Base-by-base conservation (phyloP, 179 eudicot genomes). In the Camellia oleifera region DNA sequence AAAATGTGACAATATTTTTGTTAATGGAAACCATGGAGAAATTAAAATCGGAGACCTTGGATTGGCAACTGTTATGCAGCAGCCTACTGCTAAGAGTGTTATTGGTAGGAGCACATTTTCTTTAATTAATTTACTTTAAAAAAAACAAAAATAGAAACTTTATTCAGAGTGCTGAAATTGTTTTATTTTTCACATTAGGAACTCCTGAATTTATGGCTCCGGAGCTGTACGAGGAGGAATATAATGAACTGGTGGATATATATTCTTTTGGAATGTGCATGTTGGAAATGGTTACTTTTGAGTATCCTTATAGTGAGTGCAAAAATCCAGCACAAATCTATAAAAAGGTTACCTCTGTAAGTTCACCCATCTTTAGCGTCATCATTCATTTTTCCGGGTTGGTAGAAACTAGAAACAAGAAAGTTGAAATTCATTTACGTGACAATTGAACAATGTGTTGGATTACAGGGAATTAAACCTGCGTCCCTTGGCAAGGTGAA, bases 141-240 rank as follows among this genome's bases (percentile, higher is more conserved):
- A 7, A 23, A 42, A 65, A 7, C 0, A 4, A 15, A 7, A 23
- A 42, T 20, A 7, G 0, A 4, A 8, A 61, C 53, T 13, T 62
- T 20, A 17, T 7, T 54, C 17, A 17, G 45, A 61, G 23, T 40
- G 72, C 79, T 81, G 20, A 54, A 42, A 32, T 69, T 20, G 44
- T 17, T 77, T 17, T 10, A 26, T 64, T 84, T 20, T 46, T 42
- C 11, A 58, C 48, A 45, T 20, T 71, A 91, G 94, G 94, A 63
- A 91, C 97, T 69, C 97, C 98, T 52, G 94, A 92, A 82, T 94
- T 92, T 81, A 93, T 93, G 97, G 97, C 97, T 70, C 97, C 97
- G 7, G 97, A 93, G 87, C 88, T 92, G 3, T 93, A 93, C 65
- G 97, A 93, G 80, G 97, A 93, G 82, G 86, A 93, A 65, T 93